Conservation (phyloP, 805 yeast species). For the Lipomyces sp. region DNA sequence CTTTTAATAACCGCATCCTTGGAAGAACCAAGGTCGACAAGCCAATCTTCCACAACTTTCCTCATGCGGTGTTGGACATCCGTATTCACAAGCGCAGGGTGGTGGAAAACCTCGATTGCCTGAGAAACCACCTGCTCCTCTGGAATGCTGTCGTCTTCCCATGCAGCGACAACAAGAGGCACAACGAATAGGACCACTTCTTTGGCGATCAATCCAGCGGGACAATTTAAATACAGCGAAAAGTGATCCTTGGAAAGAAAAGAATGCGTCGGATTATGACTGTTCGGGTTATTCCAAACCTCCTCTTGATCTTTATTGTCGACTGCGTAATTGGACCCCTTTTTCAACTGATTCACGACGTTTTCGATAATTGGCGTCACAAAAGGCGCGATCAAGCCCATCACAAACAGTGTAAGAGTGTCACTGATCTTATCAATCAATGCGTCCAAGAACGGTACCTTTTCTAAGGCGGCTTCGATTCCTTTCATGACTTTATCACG, state of each 20-base stretch:
- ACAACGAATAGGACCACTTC: slow-evolving; percentile 25
- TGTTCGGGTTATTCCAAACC: slow-evolving; percentile 30
- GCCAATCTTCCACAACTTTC: slow-evolving; percentile 24
- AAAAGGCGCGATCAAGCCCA: slow-evolving; percentile 31
- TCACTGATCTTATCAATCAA: slow-evolving; percentile 30
- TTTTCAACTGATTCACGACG: slow-evolving; percentile 19
- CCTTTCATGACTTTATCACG: slow-evolving; percentile 21
- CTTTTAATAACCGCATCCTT: slow-evolving; percentile 11
- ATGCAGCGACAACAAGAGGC: slow-evolving; percentile 27
- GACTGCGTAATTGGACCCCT: slow-evolving; percentile 26
- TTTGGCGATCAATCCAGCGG: slow-evolving; percentile 29
- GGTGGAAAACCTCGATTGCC: slow-evolving; percentile 29
- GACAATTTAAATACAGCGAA: slow-evolving; percentile 30
- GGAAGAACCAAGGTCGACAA: slow-evolving; percentile 15
- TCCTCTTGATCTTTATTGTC: slow-evolving; percentile 30
- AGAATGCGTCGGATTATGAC: slow-evolving; percentile 30
- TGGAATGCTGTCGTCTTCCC: slow-evolving; percentile 25
- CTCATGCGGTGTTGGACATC: slow-evolving; percentile 25
- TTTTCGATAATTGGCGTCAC: slow-evolving; percentile 28
- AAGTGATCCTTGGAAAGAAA: slow-evolving; percentile 32
- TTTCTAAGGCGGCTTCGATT: slow-evolving; percentile 19
- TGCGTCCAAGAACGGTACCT: slow-evolving; percentile 25
- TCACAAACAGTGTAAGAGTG: slow-evolving; percentile 28
- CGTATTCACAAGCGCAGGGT: slow-evolving; percentile 25
- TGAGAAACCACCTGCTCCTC: slow-evolving; percentile 16